phyloP scores from a whole-genome alignment of 441 rosid species.

The Gossypium laxum region DNA sequence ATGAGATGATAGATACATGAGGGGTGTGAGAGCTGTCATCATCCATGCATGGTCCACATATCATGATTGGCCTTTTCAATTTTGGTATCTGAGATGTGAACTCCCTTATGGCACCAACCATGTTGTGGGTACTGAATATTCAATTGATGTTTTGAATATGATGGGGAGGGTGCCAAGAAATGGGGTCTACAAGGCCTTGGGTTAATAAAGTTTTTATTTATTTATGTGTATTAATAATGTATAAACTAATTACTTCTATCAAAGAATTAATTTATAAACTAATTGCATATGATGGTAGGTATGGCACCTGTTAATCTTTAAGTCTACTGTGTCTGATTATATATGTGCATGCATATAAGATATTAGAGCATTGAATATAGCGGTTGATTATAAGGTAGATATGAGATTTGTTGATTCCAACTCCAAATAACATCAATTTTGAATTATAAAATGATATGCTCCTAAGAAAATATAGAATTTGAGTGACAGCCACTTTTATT shows the following conservation, averaged over 20 bases:
- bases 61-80: neutral
- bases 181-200: neutral
- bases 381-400: no score
- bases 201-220: neutral
- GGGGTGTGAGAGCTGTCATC: conserved; percentile 4
- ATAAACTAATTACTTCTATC: no score
- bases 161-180: neutral
- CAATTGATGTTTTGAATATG: neutral
- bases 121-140: neutral
- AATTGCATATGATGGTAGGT: no score
- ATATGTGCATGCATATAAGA: no score
- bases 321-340: no score
- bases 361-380: no score
- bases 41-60: conserved; percentile 7
- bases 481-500: neutral
- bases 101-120: neutral
- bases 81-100: neutral
- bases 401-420: no score
- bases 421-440: neutral
- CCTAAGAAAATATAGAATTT: neutral
- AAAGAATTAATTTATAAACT: no score
- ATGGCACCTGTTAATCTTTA: no score
- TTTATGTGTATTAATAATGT: no score
- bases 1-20: neutral
- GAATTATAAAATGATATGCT: neutral